Evolutionary conservation across 805 yeast genomes (phyloP).

Genomic region (Yamadazyma takamatsuzukensis): DNA sequence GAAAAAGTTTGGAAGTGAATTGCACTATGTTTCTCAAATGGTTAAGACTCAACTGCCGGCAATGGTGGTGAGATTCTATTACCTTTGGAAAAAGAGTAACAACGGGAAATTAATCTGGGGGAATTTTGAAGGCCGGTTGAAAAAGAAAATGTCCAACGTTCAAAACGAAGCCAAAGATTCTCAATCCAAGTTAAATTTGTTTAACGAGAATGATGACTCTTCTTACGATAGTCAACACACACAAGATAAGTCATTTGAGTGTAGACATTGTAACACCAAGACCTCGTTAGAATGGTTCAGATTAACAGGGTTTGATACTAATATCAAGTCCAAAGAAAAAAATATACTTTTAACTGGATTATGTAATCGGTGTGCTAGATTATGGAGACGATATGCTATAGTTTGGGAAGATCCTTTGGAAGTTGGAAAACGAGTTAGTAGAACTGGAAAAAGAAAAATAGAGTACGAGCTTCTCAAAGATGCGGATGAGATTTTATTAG

Average conservation of each 20-base stretch:
- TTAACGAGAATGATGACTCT: conserved; percentile 69
- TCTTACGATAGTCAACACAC: conserved; percentile 59
- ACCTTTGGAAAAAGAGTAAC: conserved; percentile 86
- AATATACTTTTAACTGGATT: conserved; percentile 50
- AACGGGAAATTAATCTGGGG: conserved; percentile 81
- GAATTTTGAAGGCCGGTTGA: conserved; percentile 65
- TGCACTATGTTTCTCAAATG: conserved; percentile 65
- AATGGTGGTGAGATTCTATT: conserved; percentile 82
- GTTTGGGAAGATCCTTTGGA: conserved; percentile 80
- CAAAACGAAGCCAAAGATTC: conserved; percentile 16
- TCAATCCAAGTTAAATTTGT: conserved; percentile 25
- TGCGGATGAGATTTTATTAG: conserved; percentile 48
- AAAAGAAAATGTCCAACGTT: conserved; percentile 48
- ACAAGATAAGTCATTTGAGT: conserved; percentile 43
- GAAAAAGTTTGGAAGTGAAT: conserved; percentile 67
- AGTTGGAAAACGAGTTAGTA: conserved; percentile 47
- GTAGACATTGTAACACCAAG: conserved; percentile 68
- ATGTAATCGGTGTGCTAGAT: conserved; percentile 80
- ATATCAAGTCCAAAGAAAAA: conserved; percentile 5
- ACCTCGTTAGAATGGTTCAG: conserved; percentile 64
- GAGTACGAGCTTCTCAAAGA: conserved; percentile 71
- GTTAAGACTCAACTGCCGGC: conserved; percentile 73
- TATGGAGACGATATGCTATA: conserved; percentile 90
- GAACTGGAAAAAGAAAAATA: conserved; percentile 48
- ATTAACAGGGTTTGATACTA: conserved; percentile 54